Conservation (phyloP, 164 flowering plant genomes). For the Magnolia kwangsiensis region DNA sequence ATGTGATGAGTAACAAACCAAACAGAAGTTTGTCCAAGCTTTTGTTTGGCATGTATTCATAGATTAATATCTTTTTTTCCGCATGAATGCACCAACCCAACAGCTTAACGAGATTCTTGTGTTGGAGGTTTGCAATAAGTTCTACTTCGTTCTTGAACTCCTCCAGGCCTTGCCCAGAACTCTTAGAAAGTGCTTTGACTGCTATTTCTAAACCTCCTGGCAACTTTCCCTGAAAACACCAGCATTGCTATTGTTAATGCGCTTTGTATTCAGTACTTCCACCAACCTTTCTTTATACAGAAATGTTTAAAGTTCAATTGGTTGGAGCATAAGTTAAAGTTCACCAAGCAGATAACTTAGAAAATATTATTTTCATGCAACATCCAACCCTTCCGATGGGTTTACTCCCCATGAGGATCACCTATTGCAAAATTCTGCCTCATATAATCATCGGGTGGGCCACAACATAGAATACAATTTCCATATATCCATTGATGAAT, state of each 20-base stretch:
- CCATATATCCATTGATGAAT: no score
- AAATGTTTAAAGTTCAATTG: no score
- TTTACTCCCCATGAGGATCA: no score
- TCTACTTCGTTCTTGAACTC: slow-evolving; percentile 35
- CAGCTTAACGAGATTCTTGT: slow-evolving; percentile 36
- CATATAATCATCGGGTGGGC: no score
- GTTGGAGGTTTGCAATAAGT: slow-evolving; percentile 39
- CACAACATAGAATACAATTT: no score
- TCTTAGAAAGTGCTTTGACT: slow-evolving; percentile 34
- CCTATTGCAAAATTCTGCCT: no score
- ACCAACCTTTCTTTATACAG: no score
- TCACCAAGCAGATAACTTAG: no score
- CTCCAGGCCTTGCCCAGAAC: slow-evolving; percentile 29
- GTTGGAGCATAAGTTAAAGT: no score
- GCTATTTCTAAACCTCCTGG: slow-evolving; percentile 29
- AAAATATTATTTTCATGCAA: no score
- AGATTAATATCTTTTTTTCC: slow-evolving; percentile 31
- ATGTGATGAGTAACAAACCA: slow-evolving; percentile 9
- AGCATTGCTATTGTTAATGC: no score
- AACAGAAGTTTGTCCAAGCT: slow-evolving; percentile 30
- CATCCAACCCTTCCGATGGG: background rate
- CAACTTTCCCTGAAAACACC: slow-evolving; percentile 23
- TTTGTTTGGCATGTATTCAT: slow-evolving; percentile 34
- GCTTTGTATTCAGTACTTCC: no score
- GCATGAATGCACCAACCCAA: slow-evolving; percentile 33